A percentile compares a stretch with the other conserved stretches of the same genome.
These are phyloP conservation scores for Hanseniaspora sp. DNA, from an alignment of 1,139 yeast genomes.

Conservation along the genomic window DNA sequence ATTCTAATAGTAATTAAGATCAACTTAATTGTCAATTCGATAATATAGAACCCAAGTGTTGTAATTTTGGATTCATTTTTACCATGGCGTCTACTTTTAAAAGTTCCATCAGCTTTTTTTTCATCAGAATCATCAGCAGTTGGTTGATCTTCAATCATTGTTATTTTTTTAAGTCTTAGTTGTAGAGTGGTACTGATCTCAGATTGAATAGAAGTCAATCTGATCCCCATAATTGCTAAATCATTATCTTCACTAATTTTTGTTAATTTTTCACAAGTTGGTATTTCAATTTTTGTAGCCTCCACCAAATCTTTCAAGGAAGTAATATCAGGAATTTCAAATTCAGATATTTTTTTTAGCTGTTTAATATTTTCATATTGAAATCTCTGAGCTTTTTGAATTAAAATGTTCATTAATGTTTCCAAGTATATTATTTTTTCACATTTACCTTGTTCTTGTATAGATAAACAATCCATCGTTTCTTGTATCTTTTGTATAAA, in stretches of 20 bases:
- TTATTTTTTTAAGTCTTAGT: constrained; percentile 48
- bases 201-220: constrained; percentile 64
- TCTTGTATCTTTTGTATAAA: background rate
- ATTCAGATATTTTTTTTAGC: background rate
- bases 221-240: constrained; percentile 39
- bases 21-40: constrained; percentile 33
- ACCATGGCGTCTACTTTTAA: constrained; percentile 20
- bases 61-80: constrained; percentile 27
- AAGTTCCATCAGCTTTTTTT: constrained; percentile 15
- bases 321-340: background rate
- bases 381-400: background rate
- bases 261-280: constrained; percentile 25
- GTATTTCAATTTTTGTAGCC: background rate
- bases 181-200: constrained; percentile 76
- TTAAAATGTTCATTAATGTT: background rate
- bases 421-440: constrained; percentile 4
- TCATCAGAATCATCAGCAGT: constrained; percentile 21
- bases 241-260: constrained; percentile 46
- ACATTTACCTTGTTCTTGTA: background rate
- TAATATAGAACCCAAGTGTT: constrained; percentile 4
- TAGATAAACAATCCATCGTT: background rate
- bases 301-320: background rate
- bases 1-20: constrained; percentile 61
- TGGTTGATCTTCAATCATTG: constrained; percentile 13
- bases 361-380: constrained; percentile 1